Percentiles rank a stretch among this genome's conserved stretches.
Evolutionary conservation across 2,329 filamentous ascomycete genomes (phyloP).

Genomic region (Colletotrichum sojae): DNA sequence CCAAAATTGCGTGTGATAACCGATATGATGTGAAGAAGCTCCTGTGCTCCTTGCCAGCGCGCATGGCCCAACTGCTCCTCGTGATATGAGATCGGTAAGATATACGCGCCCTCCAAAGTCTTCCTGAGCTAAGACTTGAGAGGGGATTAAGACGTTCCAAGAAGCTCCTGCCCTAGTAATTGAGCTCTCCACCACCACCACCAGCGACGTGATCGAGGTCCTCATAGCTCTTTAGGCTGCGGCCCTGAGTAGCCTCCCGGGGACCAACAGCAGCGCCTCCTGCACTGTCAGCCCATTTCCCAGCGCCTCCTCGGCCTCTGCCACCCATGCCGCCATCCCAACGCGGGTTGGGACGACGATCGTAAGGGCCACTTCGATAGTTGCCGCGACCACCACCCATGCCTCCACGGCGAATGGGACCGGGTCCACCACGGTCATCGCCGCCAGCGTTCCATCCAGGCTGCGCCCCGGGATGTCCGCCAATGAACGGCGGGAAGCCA

Average conservation of each 20-base stretch:
- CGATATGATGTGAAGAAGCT: not conserved
- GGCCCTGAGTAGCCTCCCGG: slow-evolving; percentile 90
- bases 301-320: slow-evolving; percentile 65
- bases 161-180: slow-evolving; percentile 74
- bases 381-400: slow-evolving; percentile 65
- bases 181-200: slow-evolving; percentile 84
- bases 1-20: slow-evolving; percentile 4
- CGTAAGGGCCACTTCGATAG: slow-evolving; percentile 80
- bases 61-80: not conserved
- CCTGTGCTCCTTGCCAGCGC: slow-evolving; percentile 2
- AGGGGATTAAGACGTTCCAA: slow-evolving; percentile 23
- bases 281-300: slow-evolving; percentile 81
- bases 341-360: slow-evolving; percentile 73
- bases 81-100: not conserved
- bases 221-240: slow-evolving; percentile 96
- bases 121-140: slow-evolving; percentile 2
- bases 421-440: slow-evolving; percentile 71
- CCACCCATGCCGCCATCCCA: slow-evolving; percentile 66
- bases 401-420: slow-evolving; percentile 79
- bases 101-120: not conserved
- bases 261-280: slow-evolving; percentile 85
- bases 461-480: slow-evolving; percentile 58
- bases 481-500: slow-evolving; percentile 69
- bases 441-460: slow-evolving; percentile 65
- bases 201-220: slow-evolving; percentile 90